Conservation (phyloP, 768 basidiomycete species). For the Xanthoconium purpureum region DNA sequence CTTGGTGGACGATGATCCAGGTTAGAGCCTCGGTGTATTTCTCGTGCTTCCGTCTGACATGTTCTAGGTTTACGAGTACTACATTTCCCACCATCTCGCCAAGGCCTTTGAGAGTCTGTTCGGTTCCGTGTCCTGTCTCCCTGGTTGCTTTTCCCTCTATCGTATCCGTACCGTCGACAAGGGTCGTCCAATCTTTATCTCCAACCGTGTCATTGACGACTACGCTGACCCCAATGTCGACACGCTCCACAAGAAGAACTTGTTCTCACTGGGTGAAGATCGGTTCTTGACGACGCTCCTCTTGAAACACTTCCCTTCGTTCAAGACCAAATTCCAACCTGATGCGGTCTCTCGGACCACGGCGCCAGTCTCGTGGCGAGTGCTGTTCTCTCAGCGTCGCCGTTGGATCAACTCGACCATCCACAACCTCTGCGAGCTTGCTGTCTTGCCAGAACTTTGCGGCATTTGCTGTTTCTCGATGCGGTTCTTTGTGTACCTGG, state of each 20-base stretch:
- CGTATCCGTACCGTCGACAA: constrained; percentile 71
- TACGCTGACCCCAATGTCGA: constrained; percentile 66
- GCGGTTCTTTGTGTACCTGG: constrained; percentile 67
- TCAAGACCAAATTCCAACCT: constrained; percentile 66
- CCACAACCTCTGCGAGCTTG: constrained; percentile 64
- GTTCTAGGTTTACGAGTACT: constrained; percentile 62
- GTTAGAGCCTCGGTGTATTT: constrained; percentile 25
- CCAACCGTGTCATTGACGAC: constrained; percentile 67
- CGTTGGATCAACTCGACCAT: constrained; percentile 76
- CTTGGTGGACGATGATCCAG: constrained; percentile 80
- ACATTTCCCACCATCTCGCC: constrained; percentile 63
- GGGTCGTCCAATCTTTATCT: constrained; percentile 68
- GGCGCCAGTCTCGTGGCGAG: constrained; percentile 59
- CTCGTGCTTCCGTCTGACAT: constrained; percentile 1
- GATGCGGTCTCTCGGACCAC: constrained; percentile 62
- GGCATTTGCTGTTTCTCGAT: constrained; percentile 75
- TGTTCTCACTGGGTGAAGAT: constrained; percentile 69
- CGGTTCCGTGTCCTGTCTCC: constrained; percentile 70
- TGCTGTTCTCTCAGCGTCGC: constrained; percentile 64
- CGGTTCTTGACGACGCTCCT: constrained; percentile 66
- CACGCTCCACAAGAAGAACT: constrained; percentile 70
- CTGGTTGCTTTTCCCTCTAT: constrained; percentile 71
- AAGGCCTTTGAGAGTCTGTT: constrained; percentile 70
- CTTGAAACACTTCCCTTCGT: constrained; percentile 68
- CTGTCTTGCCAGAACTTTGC: constrained; percentile 59